Conservation (phyloP, 108 stramenopile genomes). For the Pseudonitzschia delicatissima region DNA sequence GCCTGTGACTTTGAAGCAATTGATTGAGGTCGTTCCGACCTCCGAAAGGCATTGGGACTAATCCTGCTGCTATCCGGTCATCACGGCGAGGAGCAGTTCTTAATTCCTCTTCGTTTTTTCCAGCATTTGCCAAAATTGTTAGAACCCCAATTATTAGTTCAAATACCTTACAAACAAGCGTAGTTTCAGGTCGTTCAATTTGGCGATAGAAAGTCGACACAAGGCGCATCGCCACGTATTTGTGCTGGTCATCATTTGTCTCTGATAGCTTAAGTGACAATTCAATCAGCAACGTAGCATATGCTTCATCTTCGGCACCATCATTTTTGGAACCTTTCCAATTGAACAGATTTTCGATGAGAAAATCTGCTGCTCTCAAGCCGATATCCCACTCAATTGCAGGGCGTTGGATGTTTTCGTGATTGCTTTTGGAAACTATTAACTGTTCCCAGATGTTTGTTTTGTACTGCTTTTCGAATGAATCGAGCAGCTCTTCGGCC, state of each 20-base stretch:
- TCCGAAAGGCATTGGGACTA: slow-evolving; percentile 14
- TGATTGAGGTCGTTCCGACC: slow-evolving; percentile 24
- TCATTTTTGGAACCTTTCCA: not conserved
- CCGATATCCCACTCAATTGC: slow-evolving; percentile 4
- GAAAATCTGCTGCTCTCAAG: slow-evolving; percentile 11
- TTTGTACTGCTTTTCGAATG: not conserved
- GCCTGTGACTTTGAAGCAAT: slow-evolving; percentile 21
- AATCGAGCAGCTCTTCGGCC: not conserved
- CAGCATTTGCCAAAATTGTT: slow-evolving; percentile 12
- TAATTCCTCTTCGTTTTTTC: slow-evolving; percentile 9
- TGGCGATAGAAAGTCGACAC: not conserved
- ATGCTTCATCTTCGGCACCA: not conserved
- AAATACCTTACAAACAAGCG: not conserved
- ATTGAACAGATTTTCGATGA: slow-evolving; percentile 8
- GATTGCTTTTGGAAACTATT: not conserved
- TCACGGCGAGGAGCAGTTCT: not conserved
- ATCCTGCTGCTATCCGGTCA: slow-evolving; percentile 14
- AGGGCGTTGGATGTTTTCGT: slow-evolving; percentile 11
- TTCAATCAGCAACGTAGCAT: slow-evolving; percentile 12
- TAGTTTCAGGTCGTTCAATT: not conserved
- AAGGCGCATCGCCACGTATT: slow-evolving; percentile 13
- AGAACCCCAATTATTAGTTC: slow-evolving; percentile 10
- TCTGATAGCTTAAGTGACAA: slow-evolving; percentile 3
- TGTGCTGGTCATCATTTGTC: not conserved
- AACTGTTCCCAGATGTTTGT: not conserved